A percentile compares a stretch with the other conserved stretches of the same genome.
Evolutionary conservation across 2,329 filamentous ascomycete species (phyloP).

Genomic region (Fusarium napiforme): DNA sequence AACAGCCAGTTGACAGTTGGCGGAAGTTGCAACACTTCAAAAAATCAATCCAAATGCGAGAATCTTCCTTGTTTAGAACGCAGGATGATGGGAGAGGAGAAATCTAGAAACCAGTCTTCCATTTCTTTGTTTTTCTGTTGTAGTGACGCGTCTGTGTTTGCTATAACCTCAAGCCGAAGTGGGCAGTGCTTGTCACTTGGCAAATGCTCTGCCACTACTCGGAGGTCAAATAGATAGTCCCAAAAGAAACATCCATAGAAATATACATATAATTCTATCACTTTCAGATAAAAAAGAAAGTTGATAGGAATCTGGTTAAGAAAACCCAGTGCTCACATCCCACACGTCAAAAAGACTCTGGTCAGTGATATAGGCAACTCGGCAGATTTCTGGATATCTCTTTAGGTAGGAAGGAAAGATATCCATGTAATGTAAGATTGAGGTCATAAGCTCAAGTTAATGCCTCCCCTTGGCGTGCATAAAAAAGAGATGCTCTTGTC

Average conservation of each 20-base stretch:
- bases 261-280: too few relatives aligned
- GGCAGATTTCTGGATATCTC: background rate
- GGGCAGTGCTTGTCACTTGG: background rate
- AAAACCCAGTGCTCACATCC: background rate
- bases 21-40: background rate
- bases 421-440: background rate
- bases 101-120: background rate
- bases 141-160: background rate
- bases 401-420: background rate
- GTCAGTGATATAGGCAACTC: background rate
- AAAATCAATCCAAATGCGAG: too few relatives aligned
- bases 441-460: background rate
- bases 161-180: background rate
- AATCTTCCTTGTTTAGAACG: background rate
- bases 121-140: background rate
- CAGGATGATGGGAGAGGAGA: background rate
- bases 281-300: background rate
- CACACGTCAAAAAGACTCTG: background rate
- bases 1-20: background rate
- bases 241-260: background rate
- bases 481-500: background rate
- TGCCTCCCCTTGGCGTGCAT: background rate
- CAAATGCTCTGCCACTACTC: background rate
- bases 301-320: background rate
- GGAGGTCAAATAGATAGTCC: background rate